Evolutionary conservation across 192 early-diverging fungal species (phyloP), one percentile per base, ranked within the genome.

Genomic region (Mortierella claussenii): DNA sequence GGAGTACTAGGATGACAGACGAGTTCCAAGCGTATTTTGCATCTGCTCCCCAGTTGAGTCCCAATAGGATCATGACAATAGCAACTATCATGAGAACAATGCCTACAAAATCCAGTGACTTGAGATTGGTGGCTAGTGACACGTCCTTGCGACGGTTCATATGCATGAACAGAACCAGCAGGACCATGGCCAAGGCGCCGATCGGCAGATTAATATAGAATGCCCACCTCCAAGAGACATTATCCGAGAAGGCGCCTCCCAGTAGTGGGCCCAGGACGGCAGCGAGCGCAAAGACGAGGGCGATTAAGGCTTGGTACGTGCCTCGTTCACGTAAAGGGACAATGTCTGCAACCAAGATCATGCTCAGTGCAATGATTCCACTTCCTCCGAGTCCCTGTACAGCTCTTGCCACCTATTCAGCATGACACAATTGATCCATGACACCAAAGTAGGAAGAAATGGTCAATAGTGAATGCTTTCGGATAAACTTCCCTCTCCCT

Each of bases 161-260:
- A 44, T 76, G 73, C 28, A 76, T 4, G 47, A 76, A 76, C n/a
- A 48, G n/a, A 23, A 61, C 40, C 15, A 75, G 69, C 18, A 78
- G 61, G 31, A 26, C 2, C 43, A 62, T 54, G 11, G 78, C 40
- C 1, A 70, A 1, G 42, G 60, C 84, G 15, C 93, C 91, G 54
- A 96, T 45, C 9, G 95, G 95, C 3, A 94, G 69, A 76, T 95
- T 95, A 82, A 94, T 88, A 80, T 86, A 96, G 54, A 94, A 94
- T 30, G 86, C 91, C 87, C 91, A 91, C 30, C 90, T 82, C 90
- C 90, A 91, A 13, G 79, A 83, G 61, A 67, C 65, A 66, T 75
- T 52, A 60, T 96, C 95, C 0, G 89, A 82, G 44, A 96, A 91
- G 9, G 86, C 67, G 8, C 95, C 95, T 26, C 95, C 95, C 1